These are phyloP conservation scores for Barnettozyma hawaiiensis DNA, from an alignment of 1,139 yeast species.

Conservation along the genomic window DNA sequence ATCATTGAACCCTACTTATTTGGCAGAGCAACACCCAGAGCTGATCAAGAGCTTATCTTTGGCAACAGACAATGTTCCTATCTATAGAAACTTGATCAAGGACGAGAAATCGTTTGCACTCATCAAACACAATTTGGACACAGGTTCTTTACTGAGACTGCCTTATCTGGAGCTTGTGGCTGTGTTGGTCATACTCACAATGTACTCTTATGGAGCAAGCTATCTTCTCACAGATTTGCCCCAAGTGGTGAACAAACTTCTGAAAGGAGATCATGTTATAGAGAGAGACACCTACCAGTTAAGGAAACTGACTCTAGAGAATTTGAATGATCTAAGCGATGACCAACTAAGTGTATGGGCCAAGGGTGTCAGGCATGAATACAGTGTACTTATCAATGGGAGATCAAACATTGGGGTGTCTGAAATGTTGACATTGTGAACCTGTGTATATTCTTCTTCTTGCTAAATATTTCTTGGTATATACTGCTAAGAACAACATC, in stretches of 20 bases:
- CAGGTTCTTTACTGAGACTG: constrained; percentile 24
- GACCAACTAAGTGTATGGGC: constrained; percentile 30
- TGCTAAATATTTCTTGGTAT: too few relatives aligned
- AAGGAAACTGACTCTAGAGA: constrained; percentile 27
- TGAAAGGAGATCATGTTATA: constrained; percentile 25
- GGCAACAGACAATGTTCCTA: constrained; percentile 24
- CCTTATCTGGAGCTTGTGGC: constrained; percentile 34
- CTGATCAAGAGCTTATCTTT: constrained; percentile 22
- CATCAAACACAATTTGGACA: constrained; percentile 22
- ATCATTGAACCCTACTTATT: constrained; percentile 29
- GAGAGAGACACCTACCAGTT: constrained; percentile 30
- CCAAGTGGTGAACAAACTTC: constrained; percentile 30
- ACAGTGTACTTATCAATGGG: constrained; percentile 19
- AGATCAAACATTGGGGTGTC: constrained; percentile 8
- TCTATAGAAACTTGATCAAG: constrained; percentile 27
- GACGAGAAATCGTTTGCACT: constrained; percentile 22
- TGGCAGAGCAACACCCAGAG: constrained; percentile 21
- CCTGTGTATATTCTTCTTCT: too few relatives aligned
- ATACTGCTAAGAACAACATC: not conserved
- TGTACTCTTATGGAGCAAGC: constrained; percentile 22
- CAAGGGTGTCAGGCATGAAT: constrained; percentile 26
- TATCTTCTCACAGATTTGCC: constrained; percentile 28
- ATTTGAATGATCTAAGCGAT: constrained; percentile 20
- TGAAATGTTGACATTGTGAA: constrained; percentile 1
- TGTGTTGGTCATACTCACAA: constrained; percentile 26